phyloP scores from a whole-genome alignment of 768 basidiomycete species.

The Naganishia vaughanmartiniae region DNA sequence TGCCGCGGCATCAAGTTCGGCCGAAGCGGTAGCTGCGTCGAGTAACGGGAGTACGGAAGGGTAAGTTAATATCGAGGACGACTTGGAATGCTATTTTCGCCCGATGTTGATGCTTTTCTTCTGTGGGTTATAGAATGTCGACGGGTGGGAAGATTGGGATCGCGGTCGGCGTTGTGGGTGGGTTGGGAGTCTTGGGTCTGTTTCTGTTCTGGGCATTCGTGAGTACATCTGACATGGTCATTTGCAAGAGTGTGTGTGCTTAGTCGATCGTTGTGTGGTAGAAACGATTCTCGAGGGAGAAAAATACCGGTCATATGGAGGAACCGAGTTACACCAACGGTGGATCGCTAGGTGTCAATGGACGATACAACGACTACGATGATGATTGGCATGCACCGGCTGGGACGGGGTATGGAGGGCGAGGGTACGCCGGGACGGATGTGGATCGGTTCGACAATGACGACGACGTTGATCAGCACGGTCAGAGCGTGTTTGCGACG shows the following conservation, averaged over 20 bases:
- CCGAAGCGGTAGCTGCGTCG: background rate
- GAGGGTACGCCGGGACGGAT: too few species aligned
- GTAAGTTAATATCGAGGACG: too few species aligned
- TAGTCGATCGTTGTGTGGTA: background rate
- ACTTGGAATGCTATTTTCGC: background rate
- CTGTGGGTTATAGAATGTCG: background rate
- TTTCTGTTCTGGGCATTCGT: slow-evolving; percentile 12
- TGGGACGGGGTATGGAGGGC: background rate
- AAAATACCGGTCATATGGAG: background rate
- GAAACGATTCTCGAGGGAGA: slow-evolving; percentile 9
- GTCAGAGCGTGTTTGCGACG: background rate
- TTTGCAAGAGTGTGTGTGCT: too few species aligned
- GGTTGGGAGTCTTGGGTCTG: slow-evolving; percentile 1
- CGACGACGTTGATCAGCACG: background rate
- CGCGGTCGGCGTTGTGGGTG: slow-evolving; percentile 17
- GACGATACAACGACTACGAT: slow-evolving; percentile 5
- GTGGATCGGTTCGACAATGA: too few species aligned
- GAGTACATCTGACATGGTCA: background rate
- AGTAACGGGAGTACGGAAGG: background rate
- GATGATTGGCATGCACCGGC: slow-evolving; percentile 5
- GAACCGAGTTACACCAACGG: slow-evolving; percentile 5
- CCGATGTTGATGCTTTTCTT: background rate
- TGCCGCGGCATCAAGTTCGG: background rate
- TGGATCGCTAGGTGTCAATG: background rate
- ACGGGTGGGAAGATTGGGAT: slow-evolving; percentile 17